Base-by-base conservation (phyloP, 306 rosid species). In the Fragaria vesca region DNA sequence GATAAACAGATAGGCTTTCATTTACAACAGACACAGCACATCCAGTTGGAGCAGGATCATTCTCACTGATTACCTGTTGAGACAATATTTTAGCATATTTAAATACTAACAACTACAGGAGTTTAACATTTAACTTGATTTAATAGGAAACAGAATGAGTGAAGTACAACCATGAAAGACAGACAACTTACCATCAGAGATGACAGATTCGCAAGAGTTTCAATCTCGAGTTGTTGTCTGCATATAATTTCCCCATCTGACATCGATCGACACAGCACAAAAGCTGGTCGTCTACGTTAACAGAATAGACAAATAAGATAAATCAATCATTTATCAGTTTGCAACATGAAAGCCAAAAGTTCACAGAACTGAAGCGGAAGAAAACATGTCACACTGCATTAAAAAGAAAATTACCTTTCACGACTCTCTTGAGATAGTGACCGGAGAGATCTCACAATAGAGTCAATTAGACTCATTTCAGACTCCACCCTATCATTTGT, bases 391-490 rank as follows among this genome's bases (percentile, higher is more conserved):
- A 61, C 48, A 13, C 30, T 12, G 6, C 50, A 55, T 21, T 16
- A 17, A 28, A 16, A 32, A 2, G 34, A 32, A 34, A 66, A 67
- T 42, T 87, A 92, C 98, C 95, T 92, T 79, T 92, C 97, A 51
- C 95, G 95, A 72, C 86, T 92, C 89, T 94, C 98, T 82, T 95
- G 93, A 72, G 97, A 93, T 69, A 94, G 88, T 66, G 97, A 91
- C 83, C 98, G 85, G 42, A 92, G 87, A 81, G 95, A 89, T 86
- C 83, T 94, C 38, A 90, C 93, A 12, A 87, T 77, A 62, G 92
- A 85, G 80, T 90, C 97, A 13, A 89, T 47, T 81, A 92, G 86
- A 72, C 89, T 89, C 97, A 92, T 94, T 75, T 90, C 88, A 66
- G 32, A 68, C 85, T 94, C 98, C 68, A 74, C 88, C 77, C 12